phyloP scores from a whole-genome alignment of 2,329 filamentous ascomycete species.

The Aspergillus tamarii region DNA sequence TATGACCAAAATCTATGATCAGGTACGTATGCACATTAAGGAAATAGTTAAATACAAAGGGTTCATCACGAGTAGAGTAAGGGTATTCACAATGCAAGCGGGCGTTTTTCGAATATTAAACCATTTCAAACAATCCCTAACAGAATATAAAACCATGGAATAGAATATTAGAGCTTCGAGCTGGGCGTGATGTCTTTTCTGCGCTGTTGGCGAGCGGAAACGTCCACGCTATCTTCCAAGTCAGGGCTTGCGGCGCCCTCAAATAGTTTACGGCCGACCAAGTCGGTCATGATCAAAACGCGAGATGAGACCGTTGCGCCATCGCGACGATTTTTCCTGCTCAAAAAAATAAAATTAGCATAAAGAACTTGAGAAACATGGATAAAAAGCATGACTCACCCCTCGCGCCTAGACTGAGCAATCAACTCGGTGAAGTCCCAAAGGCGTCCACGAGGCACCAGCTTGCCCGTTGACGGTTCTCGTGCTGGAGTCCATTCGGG shows the following conservation, averaged over 20 bases:
- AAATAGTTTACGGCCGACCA: slow-evolving; percentile 72
- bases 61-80: neutral
- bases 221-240: slow-evolving; percentile 29
- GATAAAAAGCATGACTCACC: slow-evolving; percentile 44
- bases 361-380: neutral
- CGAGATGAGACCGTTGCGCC: slow-evolving; percentile 83
- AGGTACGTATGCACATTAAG: neutral
- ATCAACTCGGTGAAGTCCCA: slow-evolving; percentile 95
- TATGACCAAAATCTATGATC: too few relatives aligned
- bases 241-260: slow-evolving; percentile 33
- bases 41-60: neutral
- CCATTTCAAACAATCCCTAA: neutral
- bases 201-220: slow-evolving; percentile 41
- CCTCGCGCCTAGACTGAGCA: slow-evolving; percentile 78
- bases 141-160: neutral
- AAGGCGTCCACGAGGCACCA: slow-evolving; percentile 73
- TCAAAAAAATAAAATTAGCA: slow-evolving; percentile 1
- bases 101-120: neutral
- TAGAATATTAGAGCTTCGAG: slow-evolving; percentile 32
- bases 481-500: slow-evolving; percentile 74
- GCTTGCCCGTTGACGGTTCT: slow-evolving; percentile 60
- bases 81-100: neutral
- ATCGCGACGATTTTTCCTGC: slow-evolving; percentile 84
- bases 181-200: slow-evolving; percentile 40
- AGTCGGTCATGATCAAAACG: slow-evolving; percentile 76